These are phyloP conservation scores for Pecoramyces ruminantium DNA, from an alignment of 192 early-diverging fungal species.

Conservation along the genomic window DNA sequence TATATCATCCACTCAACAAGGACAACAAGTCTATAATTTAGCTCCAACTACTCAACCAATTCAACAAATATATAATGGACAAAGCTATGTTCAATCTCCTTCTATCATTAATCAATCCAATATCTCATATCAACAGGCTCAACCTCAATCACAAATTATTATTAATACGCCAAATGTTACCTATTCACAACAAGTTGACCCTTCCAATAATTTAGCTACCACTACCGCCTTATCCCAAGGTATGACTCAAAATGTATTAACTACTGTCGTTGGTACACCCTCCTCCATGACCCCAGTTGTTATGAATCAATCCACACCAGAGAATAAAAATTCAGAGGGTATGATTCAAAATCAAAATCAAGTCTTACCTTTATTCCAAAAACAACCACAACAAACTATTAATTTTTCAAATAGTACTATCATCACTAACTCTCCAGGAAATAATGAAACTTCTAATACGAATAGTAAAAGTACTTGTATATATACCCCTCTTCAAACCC, in stretches of 20 bases:
- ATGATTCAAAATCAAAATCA: too few relatives aligned
- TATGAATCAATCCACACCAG: not conserved
- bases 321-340: not conserved
- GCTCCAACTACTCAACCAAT: not conserved
- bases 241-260: not conserved
- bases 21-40: not conserved
- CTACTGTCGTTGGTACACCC: too few relatives aligned
- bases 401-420: not conserved
- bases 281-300: not conserved
- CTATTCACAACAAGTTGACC: too few relatives aligned
- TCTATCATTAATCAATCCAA: not conserved
- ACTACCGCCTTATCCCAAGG: not conserved
- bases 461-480: not conserved
- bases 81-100: not conserved
- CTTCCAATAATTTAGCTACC: not conserved
- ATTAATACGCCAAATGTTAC: not conserved
- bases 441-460: not conserved
- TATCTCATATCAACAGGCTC: not conserved
- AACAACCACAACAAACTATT: not conserved
- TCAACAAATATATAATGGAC: not conserved
- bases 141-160: not conserved
- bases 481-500: not conserved
- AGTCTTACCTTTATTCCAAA: not conserved
- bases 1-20: not conserved
- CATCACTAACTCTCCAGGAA: not conserved